Base-by-base conservation (phyloP, 495 filamentous ascomycete species). In the Penicillium atrosanguineum region DNA sequence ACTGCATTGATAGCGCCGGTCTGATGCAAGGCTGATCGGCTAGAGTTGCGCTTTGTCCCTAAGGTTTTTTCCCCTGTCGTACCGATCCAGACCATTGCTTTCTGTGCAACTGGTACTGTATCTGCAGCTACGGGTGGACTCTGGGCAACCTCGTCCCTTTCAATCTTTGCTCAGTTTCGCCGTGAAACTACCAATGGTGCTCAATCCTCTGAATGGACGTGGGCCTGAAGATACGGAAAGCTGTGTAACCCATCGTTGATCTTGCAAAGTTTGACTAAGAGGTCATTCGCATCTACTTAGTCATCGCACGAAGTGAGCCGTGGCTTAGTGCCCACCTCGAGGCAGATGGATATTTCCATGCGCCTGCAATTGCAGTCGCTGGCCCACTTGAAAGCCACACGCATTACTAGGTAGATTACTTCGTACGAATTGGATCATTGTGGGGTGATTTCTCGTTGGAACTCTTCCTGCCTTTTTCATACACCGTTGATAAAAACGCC, bases 401-500 rank as follows among this genome's bases (percentile, higher is more conserved):
- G 23, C 23, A 34, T 12, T 34, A 34, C 11, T 23, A 23, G 23
- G 23, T 23, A 23, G 2, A 11, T 6, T 12, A 9, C n/a, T 12
- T 37, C 34, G 7, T 37, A 37, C 34, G n/a, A 19, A 19, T 18
- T 14, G 38, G n/a, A 40, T 40, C 38, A 57, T 52, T 28, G 50
- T 58, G 59, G 55, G 57, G 54, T 62, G 49, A 60, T 60, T 62
- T 67, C 54, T 65, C 56, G 63, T 63, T 68, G 62, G 42, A 62
- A 69, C 62, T 69, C 64, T 72, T 70, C 59, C 59, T 72, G 64
- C 68, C 68, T 71, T 70, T 63, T 68, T 74, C 70, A 67, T 75
- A 75, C 72, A 75, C 72, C 72, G 58, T 70, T 59, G 62, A 64
- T 55, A 69, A 40, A 54, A 75, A 75, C 72, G 72, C 72, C 72